Conservation (phyloP, 306 rosid species). For the Cucumis melo region DNA sequence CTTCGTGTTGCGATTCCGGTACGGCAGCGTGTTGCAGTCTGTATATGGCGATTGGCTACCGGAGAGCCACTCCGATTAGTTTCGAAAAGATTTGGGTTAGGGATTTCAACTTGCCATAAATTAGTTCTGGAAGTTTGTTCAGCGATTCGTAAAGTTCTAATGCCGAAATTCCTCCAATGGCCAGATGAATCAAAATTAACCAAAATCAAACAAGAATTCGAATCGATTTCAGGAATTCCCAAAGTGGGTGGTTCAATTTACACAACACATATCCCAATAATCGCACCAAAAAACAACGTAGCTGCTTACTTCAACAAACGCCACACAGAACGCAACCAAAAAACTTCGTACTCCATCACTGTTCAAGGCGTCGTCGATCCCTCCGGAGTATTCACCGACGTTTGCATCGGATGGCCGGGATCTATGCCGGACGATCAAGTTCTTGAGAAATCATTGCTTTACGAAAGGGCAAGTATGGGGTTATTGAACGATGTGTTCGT, state of each 20-base stretch:
- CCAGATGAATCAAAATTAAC: slow-evolving; percentile 39
- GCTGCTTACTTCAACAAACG: slow-evolving; percentile 77
- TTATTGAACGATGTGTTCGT: slow-evolving; percentile 53
- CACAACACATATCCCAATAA: slow-evolving; percentile 79
- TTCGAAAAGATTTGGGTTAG: slow-evolving; percentile 67
- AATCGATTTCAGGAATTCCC: slow-evolving; percentile 59
- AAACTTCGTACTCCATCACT: slow-evolving; percentile 71
- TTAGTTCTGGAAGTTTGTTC: slow-evolving; percentile 81
- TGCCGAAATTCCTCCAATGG: slow-evolving; percentile 80
- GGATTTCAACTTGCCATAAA: slow-evolving; percentile 90
- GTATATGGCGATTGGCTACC: slow-evolving; percentile 84
- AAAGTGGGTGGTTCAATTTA: slow-evolving; percentile 82
- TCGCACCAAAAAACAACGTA: slow-evolving; percentile 78
- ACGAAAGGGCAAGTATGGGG: slow-evolving; percentile 58
- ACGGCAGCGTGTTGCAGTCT: slow-evolving; percentile 77
- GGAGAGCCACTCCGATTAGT: slow-evolving; percentile 87
- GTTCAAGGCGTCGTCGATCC: slow-evolving; percentile 89
- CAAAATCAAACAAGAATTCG: slow-evolving; percentile 49
- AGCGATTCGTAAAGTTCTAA: slow-evolving; percentile 65
- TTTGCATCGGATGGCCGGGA: slow-evolving; percentile 96
- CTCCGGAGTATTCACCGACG: slow-evolving; percentile 63
- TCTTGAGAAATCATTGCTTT: slow-evolving; percentile 55
- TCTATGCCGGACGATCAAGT: slow-evolving; percentile 92
- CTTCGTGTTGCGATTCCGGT: slow-evolving; percentile 81
- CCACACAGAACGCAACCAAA: slow-evolving; percentile 82